Evolutionary conservation across 2,329 filamentous ascomycete species (phyloP), one percentile per base, ranked within the genome.

Genomic region (Zelopaecilomyces penicillatus): DNA sequence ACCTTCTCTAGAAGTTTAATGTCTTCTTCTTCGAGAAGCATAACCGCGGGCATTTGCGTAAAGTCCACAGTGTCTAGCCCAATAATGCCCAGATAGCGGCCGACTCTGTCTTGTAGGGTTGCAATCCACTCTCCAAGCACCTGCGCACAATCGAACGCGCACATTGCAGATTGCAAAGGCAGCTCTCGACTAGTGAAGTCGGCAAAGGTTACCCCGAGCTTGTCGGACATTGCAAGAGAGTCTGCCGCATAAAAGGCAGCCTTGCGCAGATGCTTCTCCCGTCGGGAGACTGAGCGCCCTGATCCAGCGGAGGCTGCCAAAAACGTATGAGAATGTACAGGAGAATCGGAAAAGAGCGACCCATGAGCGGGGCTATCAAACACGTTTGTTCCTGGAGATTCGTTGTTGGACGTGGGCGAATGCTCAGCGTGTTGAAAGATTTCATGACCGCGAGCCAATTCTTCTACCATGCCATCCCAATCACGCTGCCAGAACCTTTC

Each of bases 201-300:
- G 6, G 86, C 83, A 65, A 91, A 93, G 0, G 87, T 88, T 29
- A 91, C 80, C 1, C 88, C 88, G 9, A 93, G 75, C 59, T 85
- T 90, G 61, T 94, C 86, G 2, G 88, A 85, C 80, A 93, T 93
- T 29, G 82, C 80, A 6, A 98, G 76, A 1, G 90, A 95, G 62
- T 96, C 89, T 1, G 88, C 89, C 1, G 93, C 93, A 58, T 95
- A 95, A 59, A 89, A 94, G 0, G 91, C 93, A n/a, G 93, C 93
- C 62, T 91, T 94, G 37, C 91, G 83, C 19, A 97, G 73, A 57
- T 95, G 87, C 52, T 83, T 85, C 65, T 98, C 91, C 3, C 89
- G 83, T 46, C 85, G 83, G 0, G 85, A 82, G 8, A 76, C 80
- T 8, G 73, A 66, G 37, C 67, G 66, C 35, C 55, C 67, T 4